Evolutionary conservation across 1,139 yeast species (phyloP).

Genomic region (Suhomyces choctaworum): DNA sequence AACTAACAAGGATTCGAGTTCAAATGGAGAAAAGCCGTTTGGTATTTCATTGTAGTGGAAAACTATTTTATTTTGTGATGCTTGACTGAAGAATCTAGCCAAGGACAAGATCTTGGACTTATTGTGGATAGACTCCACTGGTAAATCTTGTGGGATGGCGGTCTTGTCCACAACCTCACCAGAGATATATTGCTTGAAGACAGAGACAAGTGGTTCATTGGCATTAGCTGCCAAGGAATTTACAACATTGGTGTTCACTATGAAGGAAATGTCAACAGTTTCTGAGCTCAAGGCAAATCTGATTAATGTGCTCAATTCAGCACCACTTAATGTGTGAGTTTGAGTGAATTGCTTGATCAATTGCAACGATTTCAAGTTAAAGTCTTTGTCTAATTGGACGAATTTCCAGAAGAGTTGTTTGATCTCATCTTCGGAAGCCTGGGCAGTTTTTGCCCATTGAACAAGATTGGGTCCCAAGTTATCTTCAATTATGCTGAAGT

Average conservation of each 20-base stretch:
- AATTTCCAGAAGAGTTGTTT: constrained; percentile 42
- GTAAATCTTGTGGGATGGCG: constrained; percentile 18
- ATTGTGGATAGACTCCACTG: constrained; percentile 27
- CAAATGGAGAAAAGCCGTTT: constrained; percentile 30
- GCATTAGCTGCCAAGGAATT: constrained; percentile 26
- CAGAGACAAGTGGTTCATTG: constrained; percentile 24
- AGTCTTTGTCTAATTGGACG: constrained; percentile 35
- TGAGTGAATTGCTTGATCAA: constrained; percentile 40
- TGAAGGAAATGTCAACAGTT: constrained; percentile 45
- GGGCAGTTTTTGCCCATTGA: constrained; percentile 32
- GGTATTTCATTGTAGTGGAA: constrained; percentile 45
- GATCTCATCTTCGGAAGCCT: constrained; percentile 30
- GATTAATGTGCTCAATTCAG: constrained; percentile 38
- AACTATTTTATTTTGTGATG: constrained; percentile 26
- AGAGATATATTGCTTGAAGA: constrained; percentile 36
- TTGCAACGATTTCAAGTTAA: constrained; percentile 33
- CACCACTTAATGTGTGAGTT: constrained; percentile 21
- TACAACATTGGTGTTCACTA: constrained; percentile 44
- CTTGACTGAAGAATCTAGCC: constrained; percentile 39
- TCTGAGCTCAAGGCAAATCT: constrained; percentile 42
- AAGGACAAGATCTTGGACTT: constrained; percentile 47
- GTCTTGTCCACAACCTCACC: constrained; percentile 31
- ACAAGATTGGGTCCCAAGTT: constrained; percentile 41
- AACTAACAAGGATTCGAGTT: constrained; percentile 45
- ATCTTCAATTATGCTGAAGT: constrained; percentile 36